These are phyloP conservation scores for Penicillium nucicola DNA, from an alignment of 495 filamentous ascomycete genomes.

Conservation along the genomic window DNA sequence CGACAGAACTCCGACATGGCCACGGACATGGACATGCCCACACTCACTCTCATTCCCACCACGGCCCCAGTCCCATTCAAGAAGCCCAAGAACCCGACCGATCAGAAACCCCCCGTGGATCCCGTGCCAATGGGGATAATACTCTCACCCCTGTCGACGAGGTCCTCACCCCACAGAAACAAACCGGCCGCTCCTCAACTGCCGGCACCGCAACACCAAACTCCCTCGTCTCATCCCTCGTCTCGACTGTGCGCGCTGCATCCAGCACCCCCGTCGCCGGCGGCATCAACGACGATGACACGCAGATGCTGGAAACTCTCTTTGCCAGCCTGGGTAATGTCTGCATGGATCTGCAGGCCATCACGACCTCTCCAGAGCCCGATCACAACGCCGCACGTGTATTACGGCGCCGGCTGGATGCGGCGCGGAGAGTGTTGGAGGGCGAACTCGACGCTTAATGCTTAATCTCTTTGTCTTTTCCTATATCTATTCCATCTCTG, in stretches of 20 bases:
- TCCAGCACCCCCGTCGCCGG: conserved; percentile 33
- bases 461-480: conserved; percentile 2
- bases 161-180: background rate
- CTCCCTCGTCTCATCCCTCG: conserved; percentile 34
- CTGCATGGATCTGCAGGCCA: conserved; percentile 64
- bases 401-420: conserved; percentile 67
- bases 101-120: conserved; percentile 16
- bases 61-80: conserved; percentile 12
- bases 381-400: conserved; percentile 59
- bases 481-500: conserved; percentile 1
- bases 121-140: conserved; percentile 2
- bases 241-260: conserved; percentile 40
- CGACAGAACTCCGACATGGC: conserved; percentile 28
- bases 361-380: conserved; percentile 38
- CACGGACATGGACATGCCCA: conserved; percentile 19
- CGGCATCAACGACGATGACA: conserved; percentile 63
- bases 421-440: conserved; percentile 67
- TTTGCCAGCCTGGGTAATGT: conserved; percentile 71
- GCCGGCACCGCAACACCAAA: conserved; percentile 35
- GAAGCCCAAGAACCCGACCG: conserved; percentile 11
- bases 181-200: conserved; percentile 24
- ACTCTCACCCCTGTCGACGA: conserved; percentile 1
- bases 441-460: conserved; percentile 51
- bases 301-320: conserved; percentile 70
- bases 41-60: conserved; percentile 4